Percentiles rank a stretch among this genome's conserved stretches.
phyloP scores from a whole-genome alignment of 495 filamentous ascomycete species.

The Daldinia caldariorum region DNA sequence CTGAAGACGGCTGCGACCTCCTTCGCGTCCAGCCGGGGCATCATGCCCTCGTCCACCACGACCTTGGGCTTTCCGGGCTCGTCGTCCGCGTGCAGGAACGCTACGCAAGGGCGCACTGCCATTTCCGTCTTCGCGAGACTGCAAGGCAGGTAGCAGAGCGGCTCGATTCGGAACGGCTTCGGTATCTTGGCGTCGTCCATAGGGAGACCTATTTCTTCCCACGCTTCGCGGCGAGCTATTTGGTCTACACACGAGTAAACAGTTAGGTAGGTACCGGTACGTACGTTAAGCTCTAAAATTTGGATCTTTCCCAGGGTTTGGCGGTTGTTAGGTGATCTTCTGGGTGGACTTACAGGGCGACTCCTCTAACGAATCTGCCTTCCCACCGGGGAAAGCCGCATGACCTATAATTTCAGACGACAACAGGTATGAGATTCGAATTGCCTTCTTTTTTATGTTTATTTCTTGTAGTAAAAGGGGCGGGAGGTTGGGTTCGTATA shows the following conservation, averaged over 20 bases:
- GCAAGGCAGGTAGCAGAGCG: conserved; percentile 82
- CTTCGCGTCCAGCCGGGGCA: conserved; percentile 80
- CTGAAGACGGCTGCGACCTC: conserved; percentile 94
- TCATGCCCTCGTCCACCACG: conserved; percentile 73
- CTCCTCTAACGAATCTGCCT: conserved; percentile 60
- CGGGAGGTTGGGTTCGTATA: background rate
- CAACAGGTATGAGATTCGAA: conserved; percentile 14
- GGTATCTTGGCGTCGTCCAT: conserved; percentile 69
- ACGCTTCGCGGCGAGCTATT: conserved; percentile 87
- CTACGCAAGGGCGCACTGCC: conserved; percentile 85
- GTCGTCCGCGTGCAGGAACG: conserved; percentile 74
- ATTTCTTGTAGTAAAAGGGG: no score
- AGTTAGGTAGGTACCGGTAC: conserved; percentile 56
- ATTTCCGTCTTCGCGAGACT: conserved; percentile 83
- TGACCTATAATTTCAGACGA: conserved; percentile 62
- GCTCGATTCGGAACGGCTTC: conserved; percentile 78
- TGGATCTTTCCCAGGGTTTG: background rate
- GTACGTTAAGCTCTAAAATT: conserved; percentile 59
- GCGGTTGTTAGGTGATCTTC: no score
- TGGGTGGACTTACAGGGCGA: conserved; percentile 54
- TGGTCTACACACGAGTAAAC: conserved; percentile 61
- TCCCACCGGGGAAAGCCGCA: conserved; percentile 87
- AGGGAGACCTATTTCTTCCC: conserved; percentile 90
- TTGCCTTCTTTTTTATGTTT: conserved; percentile 48
- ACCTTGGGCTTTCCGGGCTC: conserved; percentile 47